These are phyloP conservation scores for Globisporangium ultimum DNA, from an alignment of 352 stramenopile genomes.

Conservation along the genomic window DNA sequence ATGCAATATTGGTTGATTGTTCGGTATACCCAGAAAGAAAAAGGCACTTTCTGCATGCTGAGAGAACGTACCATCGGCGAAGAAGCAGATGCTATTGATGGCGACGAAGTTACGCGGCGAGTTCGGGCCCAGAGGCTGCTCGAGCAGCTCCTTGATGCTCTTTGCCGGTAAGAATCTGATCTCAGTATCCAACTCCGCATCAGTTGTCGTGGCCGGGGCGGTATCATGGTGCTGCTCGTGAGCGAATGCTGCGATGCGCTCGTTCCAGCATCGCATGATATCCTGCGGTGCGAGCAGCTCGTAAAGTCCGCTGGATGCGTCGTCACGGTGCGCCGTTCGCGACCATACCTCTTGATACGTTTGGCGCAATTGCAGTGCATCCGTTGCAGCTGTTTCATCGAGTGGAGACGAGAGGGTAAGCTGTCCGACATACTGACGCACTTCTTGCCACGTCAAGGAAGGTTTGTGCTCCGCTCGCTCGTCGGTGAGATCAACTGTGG, in stretches of 20 bases:
- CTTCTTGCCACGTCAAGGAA: slow-evolving; percentile 8
- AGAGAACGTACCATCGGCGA: slow-evolving; percentile 45
- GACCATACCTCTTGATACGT: slow-evolving; percentile 35
- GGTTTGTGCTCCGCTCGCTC: not conserved
- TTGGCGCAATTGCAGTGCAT: slow-evolving; percentile 23
- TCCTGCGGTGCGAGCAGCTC: slow-evolving; percentile 6
- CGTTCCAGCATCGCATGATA: slow-evolving; percentile 10
- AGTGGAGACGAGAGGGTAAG: slow-evolving; percentile 28
- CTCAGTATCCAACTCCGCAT: slow-evolving; percentile 4
- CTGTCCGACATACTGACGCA: slow-evolving; percentile 18
- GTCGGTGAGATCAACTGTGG: not conserved
- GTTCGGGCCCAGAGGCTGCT: slow-evolving; percentile 12
- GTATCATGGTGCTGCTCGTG: not conserved
- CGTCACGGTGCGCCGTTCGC: no score
- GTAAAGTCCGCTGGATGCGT: not conserved
- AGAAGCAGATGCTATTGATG: slow-evolving; percentile 77
- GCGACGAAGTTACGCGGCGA: slow-evolving; percentile 33
- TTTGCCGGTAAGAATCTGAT: slow-evolving; percentile 36
- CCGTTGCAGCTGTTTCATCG: slow-evolving; percentile 14
- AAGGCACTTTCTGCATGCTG: no score
- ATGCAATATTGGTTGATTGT: not conserved
- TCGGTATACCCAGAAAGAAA: not conserved
- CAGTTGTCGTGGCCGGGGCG: not conserved
- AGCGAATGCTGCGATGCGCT: not conserved
- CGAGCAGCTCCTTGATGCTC: slow-evolving; percentile 34